Conservation (phyloP, 306 rosid genomes). For the Myrica gale region DNA sequence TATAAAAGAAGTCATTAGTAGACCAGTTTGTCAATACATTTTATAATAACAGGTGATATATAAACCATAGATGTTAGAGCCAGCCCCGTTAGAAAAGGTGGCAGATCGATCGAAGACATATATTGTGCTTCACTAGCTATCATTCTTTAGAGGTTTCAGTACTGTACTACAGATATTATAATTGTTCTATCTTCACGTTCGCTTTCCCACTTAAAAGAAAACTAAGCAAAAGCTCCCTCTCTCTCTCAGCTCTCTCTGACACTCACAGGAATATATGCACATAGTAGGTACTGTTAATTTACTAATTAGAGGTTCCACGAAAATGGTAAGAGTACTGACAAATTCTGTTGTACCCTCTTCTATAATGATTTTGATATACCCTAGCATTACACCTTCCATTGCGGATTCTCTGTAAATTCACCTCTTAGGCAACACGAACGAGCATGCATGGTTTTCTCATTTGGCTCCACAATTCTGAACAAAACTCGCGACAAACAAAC, state of each 20-base stretch:
- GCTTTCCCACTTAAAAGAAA: background rate
- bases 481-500: background rate
- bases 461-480: background rate
- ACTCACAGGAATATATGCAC: too few species aligned
- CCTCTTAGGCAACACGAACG: background rate
- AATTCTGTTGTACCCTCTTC: background rate
- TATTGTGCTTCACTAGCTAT: too few species aligned
- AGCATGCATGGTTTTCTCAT: background rate
- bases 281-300: background rate
- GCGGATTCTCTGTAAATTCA: background rate
- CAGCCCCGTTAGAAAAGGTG: background rate
- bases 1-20: background rate
- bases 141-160: too few species aligned
- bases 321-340: background rate
- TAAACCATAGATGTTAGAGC: conserved; percentile 34
- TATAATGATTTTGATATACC: background rate
- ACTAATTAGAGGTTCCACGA: background rate
- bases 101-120: too few species aligned
- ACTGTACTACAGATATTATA: too few species aligned
- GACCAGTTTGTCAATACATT: conserved; percentile 15
- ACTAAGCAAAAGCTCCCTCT: background rate
- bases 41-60: conserved; percentile 35
- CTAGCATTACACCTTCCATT: background rate
- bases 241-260: too few species aligned
- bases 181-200: background rate